Evolutionary conservation across 257 asterid species (phyloP).

Genomic region (Vinca minor): DNA sequence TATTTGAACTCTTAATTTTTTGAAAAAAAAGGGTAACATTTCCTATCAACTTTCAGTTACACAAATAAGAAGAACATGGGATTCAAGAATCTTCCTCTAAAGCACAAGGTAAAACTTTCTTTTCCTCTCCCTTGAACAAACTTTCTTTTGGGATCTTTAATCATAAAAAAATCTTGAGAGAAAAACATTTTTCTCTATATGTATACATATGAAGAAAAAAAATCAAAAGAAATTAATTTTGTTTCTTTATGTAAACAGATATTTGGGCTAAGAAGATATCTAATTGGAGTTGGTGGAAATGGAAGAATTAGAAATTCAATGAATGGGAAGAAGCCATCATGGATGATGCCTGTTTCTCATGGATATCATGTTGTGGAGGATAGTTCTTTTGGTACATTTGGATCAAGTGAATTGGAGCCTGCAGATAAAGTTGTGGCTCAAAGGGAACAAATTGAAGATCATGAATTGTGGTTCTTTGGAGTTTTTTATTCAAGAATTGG

Average conservation of each 20-base stretch:
- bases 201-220: no score
- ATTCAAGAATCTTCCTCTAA: conserved; percentile 38
- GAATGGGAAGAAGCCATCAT: conserved; percentile 25
- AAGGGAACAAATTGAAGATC: conserved; percentile 32
- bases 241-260: conserved; percentile 18
- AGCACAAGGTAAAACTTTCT: conserved; percentile 37
- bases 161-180: not conserved
- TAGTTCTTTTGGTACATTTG: not conserved
- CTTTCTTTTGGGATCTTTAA: no score
- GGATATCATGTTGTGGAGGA: conserved; percentile 31
- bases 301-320: conserved; percentile 16
- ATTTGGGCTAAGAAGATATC: conserved; percentile 23
- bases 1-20: not conserved
- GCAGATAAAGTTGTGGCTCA: conserved; percentile 40
- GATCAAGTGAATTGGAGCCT: not conserved
- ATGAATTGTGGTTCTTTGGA: conserved; percentile 51
- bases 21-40: no score
- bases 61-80: conserved; percentile 26
- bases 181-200: no score
- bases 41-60: not conserved
- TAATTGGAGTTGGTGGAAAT: conserved; percentile 20
- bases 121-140: no score
- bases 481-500: conserved; percentile 40
- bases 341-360: conserved; percentile 42
- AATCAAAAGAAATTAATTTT: no score